Evolutionary conservation across 768 basidiomycete genomes (phyloP).

Genomic region (Boletus reticuloceps): DNA sequence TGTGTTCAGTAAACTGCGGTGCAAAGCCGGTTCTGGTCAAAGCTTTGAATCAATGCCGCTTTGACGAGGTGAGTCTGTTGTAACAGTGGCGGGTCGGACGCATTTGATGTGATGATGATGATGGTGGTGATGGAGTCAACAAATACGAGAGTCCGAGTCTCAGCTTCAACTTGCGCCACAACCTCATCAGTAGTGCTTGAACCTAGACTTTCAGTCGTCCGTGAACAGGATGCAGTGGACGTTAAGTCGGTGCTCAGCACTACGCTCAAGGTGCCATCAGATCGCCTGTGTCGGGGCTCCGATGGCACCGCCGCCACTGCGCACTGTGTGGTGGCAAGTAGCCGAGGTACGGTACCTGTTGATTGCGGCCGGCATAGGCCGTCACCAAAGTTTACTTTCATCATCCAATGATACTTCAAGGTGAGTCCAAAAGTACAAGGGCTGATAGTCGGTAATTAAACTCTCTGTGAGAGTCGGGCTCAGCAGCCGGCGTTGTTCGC

Average conservation of each 20-base stretch:
- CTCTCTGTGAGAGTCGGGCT: not conserved
- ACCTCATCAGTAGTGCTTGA: too few relatives aligned
- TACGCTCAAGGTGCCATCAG: not conserved
- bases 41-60: too few relatives aligned
- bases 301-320: not conserved
- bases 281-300: constrained; percentile 5
- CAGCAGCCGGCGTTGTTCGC: not conserved
- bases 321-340: not conserved
- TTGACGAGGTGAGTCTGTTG: too few relatives aligned
- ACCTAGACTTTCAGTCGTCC: too few relatives aligned
- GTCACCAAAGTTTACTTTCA: not conserved
- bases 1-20: too few relatives aligned
- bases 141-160: too few relatives aligned
- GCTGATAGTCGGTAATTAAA: not conserved
- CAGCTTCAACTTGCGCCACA: too few relatives aligned
- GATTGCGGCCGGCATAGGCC: not conserved
- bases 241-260: not conserved
- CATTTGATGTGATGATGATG: too few relatives aligned
- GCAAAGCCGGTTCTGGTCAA: too few relatives aligned
- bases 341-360: not conserved
- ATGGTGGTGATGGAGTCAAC: too few relatives aligned
- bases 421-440: not conserved
- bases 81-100: too few relatives aligned
- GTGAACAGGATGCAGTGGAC: not conserved
- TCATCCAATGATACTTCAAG: not conserved